phyloP scores from a whole-genome alignment of 495 filamentous ascomycete genomes.

The Tuber magnatum region DNA sequence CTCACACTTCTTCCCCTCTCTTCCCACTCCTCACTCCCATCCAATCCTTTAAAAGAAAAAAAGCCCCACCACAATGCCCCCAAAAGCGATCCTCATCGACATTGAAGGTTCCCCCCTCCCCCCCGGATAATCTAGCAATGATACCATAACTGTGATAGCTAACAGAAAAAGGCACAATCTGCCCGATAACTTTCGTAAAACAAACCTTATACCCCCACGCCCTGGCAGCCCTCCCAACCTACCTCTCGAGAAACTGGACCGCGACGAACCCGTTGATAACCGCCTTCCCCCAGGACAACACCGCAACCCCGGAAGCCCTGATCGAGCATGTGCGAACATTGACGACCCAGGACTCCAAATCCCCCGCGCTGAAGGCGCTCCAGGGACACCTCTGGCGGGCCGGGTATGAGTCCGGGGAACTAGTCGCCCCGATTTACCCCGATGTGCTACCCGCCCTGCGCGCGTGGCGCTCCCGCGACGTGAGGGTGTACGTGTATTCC shows the following conservation, averaged over 20 bases:
- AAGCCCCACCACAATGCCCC: not conserved
- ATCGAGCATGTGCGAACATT: not conserved
- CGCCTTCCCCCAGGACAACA: conserved; percentile 52
- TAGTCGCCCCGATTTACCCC: conserved; percentile 59
- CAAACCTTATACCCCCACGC: conserved; percentile 51
- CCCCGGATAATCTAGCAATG: too few relatives aligned
- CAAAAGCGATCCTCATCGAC: conserved; percentile 1
- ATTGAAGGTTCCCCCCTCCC: not conserved
- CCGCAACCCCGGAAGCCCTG: not conserved
- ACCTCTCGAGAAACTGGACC: conserved; percentile 56
- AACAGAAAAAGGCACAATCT: not conserved
- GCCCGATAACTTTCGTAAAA: not conserved
- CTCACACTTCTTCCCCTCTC: too few relatives aligned
- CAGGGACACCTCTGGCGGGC: conserved; percentile 59
- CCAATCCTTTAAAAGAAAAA: not conserved
- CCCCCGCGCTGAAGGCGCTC: not conserved
- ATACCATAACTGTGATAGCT: not conserved
- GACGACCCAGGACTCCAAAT: conserved; percentile 6
- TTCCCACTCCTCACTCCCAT: not conserved
- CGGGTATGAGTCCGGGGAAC: conserved; percentile 56
- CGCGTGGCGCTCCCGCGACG: conserved; percentile 43
- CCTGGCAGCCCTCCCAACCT: conserved; percentile 52
- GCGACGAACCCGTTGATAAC: conserved; percentile 53
- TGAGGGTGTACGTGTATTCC: not conserved
- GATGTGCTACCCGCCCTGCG: conserved; percentile 56